Evolutionary conservation across 306 rosid genomes (phyloP).

Genomic region (Phaseolus lunatus): DNA sequence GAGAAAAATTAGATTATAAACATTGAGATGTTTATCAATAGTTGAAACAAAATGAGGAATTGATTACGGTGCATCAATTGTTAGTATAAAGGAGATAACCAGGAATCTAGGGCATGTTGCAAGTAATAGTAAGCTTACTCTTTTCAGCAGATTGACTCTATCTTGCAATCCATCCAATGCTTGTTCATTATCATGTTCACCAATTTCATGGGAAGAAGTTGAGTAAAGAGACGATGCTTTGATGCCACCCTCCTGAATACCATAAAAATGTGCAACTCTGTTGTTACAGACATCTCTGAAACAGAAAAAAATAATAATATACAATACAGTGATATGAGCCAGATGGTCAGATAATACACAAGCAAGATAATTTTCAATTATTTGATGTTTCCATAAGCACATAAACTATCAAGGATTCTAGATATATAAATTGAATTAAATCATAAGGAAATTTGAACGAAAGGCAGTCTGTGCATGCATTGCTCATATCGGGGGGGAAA

Average conservation of each 20-base stretch:
- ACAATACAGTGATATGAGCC: neutral
- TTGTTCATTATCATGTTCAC: constrained; percentile 87
- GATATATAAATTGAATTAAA: neutral
- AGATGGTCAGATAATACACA: constrained; percentile 18
- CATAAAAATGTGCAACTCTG: constrained; percentile 62
- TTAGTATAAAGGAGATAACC: no score
- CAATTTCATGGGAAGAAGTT: constrained; percentile 77
- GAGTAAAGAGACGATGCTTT: constrained; percentile 56
- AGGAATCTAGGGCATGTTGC: no score
- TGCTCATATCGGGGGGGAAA: neutral
- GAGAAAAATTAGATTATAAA: neutral
- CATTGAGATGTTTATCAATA: no score
- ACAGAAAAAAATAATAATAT: neutral
- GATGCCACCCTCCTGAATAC: constrained; percentile 66
- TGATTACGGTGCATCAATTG: no score
- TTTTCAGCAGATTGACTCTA: constrained; percentile 85
- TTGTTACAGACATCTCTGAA: constrained; percentile 52
- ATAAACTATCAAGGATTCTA: neutral
- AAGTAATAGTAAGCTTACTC: constrained; percentile 59
- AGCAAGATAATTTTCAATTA: constrained; percentile 29
- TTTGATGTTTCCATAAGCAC: constrained; percentile 10
- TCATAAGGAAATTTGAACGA: neutral
- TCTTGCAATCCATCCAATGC: constrained; percentile 94
- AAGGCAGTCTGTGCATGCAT: neutral
- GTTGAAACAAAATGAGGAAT: no score